These are phyloP conservation scores for Irpex rosettiformis DNA, from an alignment of 1,284 basidiomycete genomes.

Conservation along the genomic window DNA sequence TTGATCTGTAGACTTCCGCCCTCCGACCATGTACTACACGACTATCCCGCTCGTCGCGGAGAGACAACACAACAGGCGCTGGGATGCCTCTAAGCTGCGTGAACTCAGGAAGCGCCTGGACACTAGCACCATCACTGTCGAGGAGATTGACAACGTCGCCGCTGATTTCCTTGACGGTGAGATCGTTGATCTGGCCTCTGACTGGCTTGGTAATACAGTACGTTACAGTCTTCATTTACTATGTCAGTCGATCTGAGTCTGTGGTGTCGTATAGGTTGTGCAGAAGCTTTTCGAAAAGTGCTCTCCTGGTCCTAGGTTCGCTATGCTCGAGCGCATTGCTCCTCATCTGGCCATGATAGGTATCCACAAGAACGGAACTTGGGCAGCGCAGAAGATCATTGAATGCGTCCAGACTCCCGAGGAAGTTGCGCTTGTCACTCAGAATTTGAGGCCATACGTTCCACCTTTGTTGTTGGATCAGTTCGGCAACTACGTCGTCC, in stretches of 20 bases:
- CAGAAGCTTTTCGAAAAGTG: slow-evolving; percentile 96
- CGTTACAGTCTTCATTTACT: slow-evolving; percentile 24
- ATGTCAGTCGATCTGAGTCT: slow-evolving; percentile 7
- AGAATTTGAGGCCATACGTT: slow-evolving; percentile 86
- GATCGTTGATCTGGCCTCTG: slow-evolving; percentile 92
- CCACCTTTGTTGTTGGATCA: slow-evolving; percentile 94
- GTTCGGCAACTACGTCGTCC: slow-evolving; percentile 98
- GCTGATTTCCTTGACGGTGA: slow-evolving; percentile 88
- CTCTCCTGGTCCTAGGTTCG: slow-evolving; percentile 71
- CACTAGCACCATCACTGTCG: slow-evolving; percentile 75
- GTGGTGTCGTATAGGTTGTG: slow-evolving; percentile 58
- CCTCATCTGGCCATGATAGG: slow-evolving; percentile 97
- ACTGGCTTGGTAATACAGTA: slow-evolving; percentile 98
- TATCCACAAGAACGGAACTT: slow-evolving; percentile 99
- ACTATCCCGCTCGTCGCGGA: slow-evolving; percentile 86
- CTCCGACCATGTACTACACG: slow-evolving; percentile 91
- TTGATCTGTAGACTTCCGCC: slow-evolving; percentile 63
- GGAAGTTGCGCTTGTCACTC: slow-evolving; percentile 81
- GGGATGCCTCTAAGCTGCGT: slow-evolving; percentile 92
- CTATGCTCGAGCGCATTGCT: slow-evolving; percentile 91
- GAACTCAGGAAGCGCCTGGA: slow-evolving; percentile 92
- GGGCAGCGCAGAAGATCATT: slow-evolving; percentile 99
- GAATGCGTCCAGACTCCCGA: slow-evolving; percentile 91
- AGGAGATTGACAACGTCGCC: slow-evolving; percentile 89
- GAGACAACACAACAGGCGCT: slow-evolving; percentile 79